Evolutionary conservation across 441 rosid genomes (phyloP).

Genomic region (Adansonia rubrostipa): DNA sequence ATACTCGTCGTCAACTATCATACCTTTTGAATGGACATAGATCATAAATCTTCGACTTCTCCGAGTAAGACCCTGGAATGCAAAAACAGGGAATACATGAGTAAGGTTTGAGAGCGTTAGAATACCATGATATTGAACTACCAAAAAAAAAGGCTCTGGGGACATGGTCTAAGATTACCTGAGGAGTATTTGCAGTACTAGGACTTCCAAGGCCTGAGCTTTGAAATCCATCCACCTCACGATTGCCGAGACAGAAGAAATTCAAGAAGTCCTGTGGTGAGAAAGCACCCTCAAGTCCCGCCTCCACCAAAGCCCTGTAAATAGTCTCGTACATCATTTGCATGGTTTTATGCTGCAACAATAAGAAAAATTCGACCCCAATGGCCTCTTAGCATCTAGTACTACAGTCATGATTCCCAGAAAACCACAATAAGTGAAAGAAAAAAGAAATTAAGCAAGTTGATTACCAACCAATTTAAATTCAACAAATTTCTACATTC

Average conservation of each 20-base stretch:
- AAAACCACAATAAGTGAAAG: background rate
- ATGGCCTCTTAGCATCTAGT: background rate
- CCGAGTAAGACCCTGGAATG: constrained; percentile 52
- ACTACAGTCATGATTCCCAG: background rate
- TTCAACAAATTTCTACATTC: background rate
- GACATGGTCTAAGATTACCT: constrained; percentile 49
- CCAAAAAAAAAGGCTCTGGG: constrained; percentile 10
- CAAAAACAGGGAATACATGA: background rate
- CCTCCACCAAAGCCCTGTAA: constrained; percentile 77
- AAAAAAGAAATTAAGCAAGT: background rate
- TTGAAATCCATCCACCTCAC: constrained; percentile 55
- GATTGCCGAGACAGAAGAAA: constrained; percentile 96
- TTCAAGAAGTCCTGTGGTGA: constrained; percentile 84
- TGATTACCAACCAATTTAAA: no score
- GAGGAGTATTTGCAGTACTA: constrained; percentile 58
- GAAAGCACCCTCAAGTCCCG: constrained; percentile 70
- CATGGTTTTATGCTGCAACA: constrained; percentile 89
- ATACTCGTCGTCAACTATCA: constrained; percentile 94
- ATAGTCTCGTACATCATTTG: constrained; percentile 99
- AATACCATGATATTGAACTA: background rate
- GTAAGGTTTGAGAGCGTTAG: background rate
- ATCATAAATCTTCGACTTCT: constrained; percentile 90
- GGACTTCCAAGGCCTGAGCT: constrained; percentile 42
- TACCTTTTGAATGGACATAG: constrained; percentile 97
- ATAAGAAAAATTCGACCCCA: constrained; percentile 7